Conservation (phyloP, 2,329 filamentous ascomycete species). For the Ciborinia camelliae region DNA sequence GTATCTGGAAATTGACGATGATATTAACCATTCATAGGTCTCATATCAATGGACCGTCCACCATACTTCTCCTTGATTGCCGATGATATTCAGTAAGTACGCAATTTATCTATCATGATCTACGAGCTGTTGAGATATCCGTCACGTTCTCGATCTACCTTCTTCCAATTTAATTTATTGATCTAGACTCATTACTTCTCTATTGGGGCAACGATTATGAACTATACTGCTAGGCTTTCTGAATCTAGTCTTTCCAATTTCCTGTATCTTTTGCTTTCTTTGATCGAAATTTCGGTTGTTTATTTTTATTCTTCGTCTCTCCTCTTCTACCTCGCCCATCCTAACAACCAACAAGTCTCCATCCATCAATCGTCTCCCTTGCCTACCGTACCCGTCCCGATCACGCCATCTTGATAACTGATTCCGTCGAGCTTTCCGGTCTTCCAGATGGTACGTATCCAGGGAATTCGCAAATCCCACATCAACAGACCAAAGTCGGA, state of each 20-base stretch:
- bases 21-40: constrained; percentile 22
- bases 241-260: background rate
- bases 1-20: background rate
- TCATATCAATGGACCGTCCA: constrained; percentile 34
- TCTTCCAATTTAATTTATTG: too few species aligned
- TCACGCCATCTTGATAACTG: constrained; percentile 51
- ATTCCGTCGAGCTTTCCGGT: constrained; percentile 52
- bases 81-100: constrained; percentile 46
- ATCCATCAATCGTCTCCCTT: constrained; percentile 48
- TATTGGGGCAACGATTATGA: background rate
- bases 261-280: background rate
- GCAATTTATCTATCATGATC: background rate
- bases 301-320: background rate
- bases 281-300: background rate
- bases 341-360: constrained; percentile 36
- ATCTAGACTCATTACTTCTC: background rate
- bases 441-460: constrained; percentile 50
- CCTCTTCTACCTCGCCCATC: background rate
- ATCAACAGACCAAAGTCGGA: constrained; percentile 47
- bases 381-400: constrained; percentile 46
- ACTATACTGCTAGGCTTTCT: background rate
- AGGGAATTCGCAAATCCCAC: constrained; percentile 50
- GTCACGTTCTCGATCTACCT: too few species aligned
- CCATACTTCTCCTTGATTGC: constrained; percentile 52
- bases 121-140: background rate